Conservation (phyloP, 495 filamentous ascomycete species). For the Lepidopterella palustris region DNA sequence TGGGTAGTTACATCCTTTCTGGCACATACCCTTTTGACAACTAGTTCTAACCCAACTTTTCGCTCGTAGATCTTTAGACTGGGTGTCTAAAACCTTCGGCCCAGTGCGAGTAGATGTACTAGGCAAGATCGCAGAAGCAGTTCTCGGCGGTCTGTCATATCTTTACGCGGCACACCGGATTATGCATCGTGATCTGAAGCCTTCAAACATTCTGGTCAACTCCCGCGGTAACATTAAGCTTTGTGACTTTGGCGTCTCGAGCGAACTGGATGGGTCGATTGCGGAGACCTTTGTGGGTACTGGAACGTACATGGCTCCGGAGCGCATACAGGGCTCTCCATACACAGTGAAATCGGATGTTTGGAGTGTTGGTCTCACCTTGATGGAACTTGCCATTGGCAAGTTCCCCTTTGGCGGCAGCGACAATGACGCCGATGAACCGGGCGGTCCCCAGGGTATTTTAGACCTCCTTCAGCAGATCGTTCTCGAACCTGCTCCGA, state of each 20-base stretch:
- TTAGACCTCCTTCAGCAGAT: conserved; percentile 95
- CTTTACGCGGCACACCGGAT: conserved; percentile 91
- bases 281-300: conserved; percentile 98
- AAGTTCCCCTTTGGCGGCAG: conserved; percentile 88
- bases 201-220: conserved; percentile 84
- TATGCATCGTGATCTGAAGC: conserved; percentile 85
- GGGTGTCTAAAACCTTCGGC: conserved; percentile 88
- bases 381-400: conserved; percentile 96
- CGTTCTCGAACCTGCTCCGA: conserved; percentile 90
- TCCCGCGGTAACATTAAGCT: conserved; percentile 91
- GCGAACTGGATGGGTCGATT: conserved; percentile 92
- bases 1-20: conserved; percentile 56
- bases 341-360: conserved; percentile 98
- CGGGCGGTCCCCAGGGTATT: conserved; percentile 80
- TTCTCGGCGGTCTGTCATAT: conserved; percentile 89
- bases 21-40: not conserved
- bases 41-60: conserved; percentile 44
- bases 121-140: conserved; percentile 97
- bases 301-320: conserved; percentile 97
- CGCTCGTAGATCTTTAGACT: conserved; percentile 71
- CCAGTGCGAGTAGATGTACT: conserved; percentile 96
- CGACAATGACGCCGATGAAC: conserved; percentile 60
- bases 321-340: conserved; percentile 90
- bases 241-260: conserved; percentile 96
- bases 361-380: conserved; percentile 92